A percentile compares a stretch with the other conserved stretches of the same genome.
Evolutionary conservation across 2,329 filamentous ascomycete genomes (phyloP).

Genomic region (Alternaria brassicicola): DNA sequence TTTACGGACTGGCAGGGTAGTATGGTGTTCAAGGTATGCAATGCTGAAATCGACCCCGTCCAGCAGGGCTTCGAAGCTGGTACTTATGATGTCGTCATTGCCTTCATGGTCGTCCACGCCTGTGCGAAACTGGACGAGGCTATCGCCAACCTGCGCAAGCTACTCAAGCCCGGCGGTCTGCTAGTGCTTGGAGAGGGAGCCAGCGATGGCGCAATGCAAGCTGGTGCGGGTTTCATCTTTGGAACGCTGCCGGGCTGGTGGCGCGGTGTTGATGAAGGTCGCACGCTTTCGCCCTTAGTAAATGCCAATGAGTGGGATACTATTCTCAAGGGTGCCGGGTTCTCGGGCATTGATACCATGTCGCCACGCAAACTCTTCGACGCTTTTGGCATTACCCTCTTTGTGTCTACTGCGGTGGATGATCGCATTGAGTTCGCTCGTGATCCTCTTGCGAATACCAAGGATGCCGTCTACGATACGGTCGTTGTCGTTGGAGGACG

Average conservation of each 20-base stretch:
- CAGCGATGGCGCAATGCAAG: neutral
- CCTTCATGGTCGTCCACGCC: slow-evolving; percentile 22
- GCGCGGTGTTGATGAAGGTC: slow-evolving; percentile 25
- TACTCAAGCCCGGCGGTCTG: slow-evolving; percentile 51
- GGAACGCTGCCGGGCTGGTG: slow-evolving; percentile 52
- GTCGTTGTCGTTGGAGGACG: neutral
- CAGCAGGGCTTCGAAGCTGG: slow-evolving; percentile 17
- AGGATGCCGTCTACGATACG: neutral
- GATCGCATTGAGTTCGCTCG: slow-evolving; percentile 4
- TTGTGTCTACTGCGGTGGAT: slow-evolving; percentile 5
- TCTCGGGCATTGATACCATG: slow-evolving; percentile 11
- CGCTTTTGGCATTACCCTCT: neutral
- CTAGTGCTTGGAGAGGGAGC: slow-evolving; percentile 44
- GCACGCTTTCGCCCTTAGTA: neutral
- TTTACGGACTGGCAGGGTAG: neutral
- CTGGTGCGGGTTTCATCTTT: slow-evolving; percentile 32
- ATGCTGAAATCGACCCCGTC: slow-evolving; percentile 11
- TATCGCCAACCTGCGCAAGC: slow-evolving; percentile 13
- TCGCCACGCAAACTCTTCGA: neutral
- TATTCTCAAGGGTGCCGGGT: neutral
- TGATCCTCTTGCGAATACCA: neutral
- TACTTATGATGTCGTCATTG: slow-evolving; percentile 28
- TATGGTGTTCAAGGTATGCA: slow-evolving; percentile 9
- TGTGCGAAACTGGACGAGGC: slow-evolving; percentile 13
- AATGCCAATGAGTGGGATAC: slow-evolving; percentile 26